A percentile compares a stretch with the other conserved stretches of the same genome.
These are phyloP conservation scores for Cenococcum geophilum DNA, from an alignment of 495 filamentous ascomycete species.

Conservation along the genomic window DNA sequence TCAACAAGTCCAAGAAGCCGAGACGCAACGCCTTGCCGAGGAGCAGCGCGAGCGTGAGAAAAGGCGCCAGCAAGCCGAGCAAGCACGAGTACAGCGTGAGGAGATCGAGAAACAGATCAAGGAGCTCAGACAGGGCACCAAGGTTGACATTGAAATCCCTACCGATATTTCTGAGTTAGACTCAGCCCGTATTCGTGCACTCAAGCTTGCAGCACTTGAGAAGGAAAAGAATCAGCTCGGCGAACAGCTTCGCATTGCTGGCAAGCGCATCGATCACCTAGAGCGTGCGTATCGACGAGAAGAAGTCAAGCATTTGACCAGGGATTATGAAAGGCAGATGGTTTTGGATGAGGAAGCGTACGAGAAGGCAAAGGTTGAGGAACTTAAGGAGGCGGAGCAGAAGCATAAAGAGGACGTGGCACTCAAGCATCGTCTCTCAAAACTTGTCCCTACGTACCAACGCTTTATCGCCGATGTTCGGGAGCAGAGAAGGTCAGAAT, in stretches of 20 bases:
- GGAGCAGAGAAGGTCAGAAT: constrained; percentile 85
- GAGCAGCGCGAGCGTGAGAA: constrained; percentile 87
- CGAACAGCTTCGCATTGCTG: constrained; percentile 82
- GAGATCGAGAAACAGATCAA: constrained; percentile 94
- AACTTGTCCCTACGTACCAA: constrained; percentile 76
- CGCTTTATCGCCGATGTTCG: constrained; percentile 71
- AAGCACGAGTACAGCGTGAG: constrained; percentile 83
- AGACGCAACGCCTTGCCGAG: constrained; percentile 76
- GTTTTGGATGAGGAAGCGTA: constrained; percentile 74
- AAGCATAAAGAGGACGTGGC: constrained; percentile 89
- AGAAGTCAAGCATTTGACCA: constrained; percentile 81
- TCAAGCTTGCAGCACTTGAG: constrained; percentile 92
- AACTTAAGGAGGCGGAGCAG: constrained; percentile 67
- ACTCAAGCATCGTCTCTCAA: constrained; percentile 81
- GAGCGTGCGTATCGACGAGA: constrained; percentile 95
- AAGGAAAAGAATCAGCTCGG: constrained; percentile 93
- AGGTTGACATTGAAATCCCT: constrained; percentile 64
- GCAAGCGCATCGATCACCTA: constrained; percentile 94
- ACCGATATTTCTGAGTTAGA: constrained; percentile 83
- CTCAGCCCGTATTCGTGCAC: constrained; percentile 77
- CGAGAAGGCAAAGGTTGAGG: constrained; percentile 68
- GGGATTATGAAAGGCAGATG: constrained; percentile 81
- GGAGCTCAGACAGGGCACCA: constrained; percentile 74
- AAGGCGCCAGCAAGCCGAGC: constrained; percentile 81
- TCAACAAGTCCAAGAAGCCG: constrained; percentile 79